Evolutionary conservation across 2,329 filamentous ascomycete species (phyloP), one percentile per base, ranked within the genome.

Genomic region (Apiospora pterosperma): DNA sequence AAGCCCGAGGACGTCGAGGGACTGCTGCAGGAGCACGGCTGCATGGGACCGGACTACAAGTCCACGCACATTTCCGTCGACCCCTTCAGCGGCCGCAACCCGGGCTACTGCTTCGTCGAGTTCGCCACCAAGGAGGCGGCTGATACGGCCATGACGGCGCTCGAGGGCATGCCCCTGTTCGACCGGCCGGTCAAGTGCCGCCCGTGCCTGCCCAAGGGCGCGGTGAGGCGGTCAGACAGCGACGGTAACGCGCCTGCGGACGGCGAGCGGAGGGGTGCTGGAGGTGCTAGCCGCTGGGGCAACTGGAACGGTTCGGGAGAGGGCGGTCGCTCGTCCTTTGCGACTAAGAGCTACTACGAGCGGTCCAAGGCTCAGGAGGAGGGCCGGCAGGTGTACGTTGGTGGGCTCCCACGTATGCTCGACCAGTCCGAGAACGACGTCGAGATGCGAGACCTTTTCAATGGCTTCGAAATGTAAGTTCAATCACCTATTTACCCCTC

Each of bases 91-190:
- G 86, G 84, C 44, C 82, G 89, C 55, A 92, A 92, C 73, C 89
- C 89, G 0, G 90, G 88, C 41, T 92, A 92, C 77, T 92, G 90
- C 78, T 92, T 93, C 70, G 85, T 92, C 58, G 90, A 92, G 71
- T 85, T 92, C 64, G 75, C 76, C 58, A 82, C 80, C 59, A 81
- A 81, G 58, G 85, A 85, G 34, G 79, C 86, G 36, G 89, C 89
- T 3, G 80, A 85, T 5, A 75, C 75, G 1, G 88, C 87, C 1
- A 86, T 92, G 73, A 71, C 76, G n/a, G 78, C 82, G 14, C 77
- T 92, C 52, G 80, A 85, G 63, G 84, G 84, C 21, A 79, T 78
- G 23, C 77, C 81, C 14, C 78, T 92, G 36, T 80, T 85, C 16
- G 85, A 85, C 31, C 83, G 90, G 8, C 78, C 83, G 0, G 76